Evolutionary conservation across 495 filamentous ascomycete genomes (phyloP), one percentile per base, ranked within the genome.

Genomic region (Hyaloscypha hepaticicola): DNA sequence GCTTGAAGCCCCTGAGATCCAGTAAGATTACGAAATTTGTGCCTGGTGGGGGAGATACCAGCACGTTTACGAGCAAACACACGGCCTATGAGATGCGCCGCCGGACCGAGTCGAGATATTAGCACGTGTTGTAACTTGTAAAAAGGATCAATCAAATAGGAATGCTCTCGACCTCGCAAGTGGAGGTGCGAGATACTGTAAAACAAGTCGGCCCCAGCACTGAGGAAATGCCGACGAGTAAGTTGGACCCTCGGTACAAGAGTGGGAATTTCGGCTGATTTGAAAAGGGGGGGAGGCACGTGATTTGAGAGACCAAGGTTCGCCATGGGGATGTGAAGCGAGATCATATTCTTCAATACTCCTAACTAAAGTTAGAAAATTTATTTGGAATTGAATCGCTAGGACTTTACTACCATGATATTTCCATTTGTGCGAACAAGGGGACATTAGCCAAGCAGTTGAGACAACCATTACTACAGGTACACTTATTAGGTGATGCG

Each of bases 21-120:
- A 66, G 29, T 66, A 66, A 66, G 64, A 66, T 66, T 66, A 68
- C 66, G 60, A 61, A 55, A 64, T 64, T 62, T n/a, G n/a, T n/a
- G n/a, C n/a, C n/a, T n/a, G n/a, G n/a, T n/a, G n/a, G n/a, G n/a
- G 22, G 22, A 6, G 38, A 48, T 60, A 48, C 38, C 8, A 45
- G n/a, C n/a, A 45, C 38, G 38, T 33, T 58, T 25, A 38, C 45
- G 22, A 45, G 19, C 22, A 22, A 22, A 50, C 21, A 50, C 58
- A 48, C 21, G 27, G 45, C 58, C 26, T 27, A 60, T 53, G 48
- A 34, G 59, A 24, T 3, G 45, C 8, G 25, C 2, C 14, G 14
- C 11, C 28, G 50, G 26, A 53, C 25, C 22, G 22, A 45, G 38
- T 19, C 12, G 4, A 45, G 38, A 45, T 45, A 45, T 16, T 19